These are phyloP conservation scores for Metschnikowia baotianmanensis DNA, from an alignment of 805 yeast species.

Conservation along the genomic window DNA sequence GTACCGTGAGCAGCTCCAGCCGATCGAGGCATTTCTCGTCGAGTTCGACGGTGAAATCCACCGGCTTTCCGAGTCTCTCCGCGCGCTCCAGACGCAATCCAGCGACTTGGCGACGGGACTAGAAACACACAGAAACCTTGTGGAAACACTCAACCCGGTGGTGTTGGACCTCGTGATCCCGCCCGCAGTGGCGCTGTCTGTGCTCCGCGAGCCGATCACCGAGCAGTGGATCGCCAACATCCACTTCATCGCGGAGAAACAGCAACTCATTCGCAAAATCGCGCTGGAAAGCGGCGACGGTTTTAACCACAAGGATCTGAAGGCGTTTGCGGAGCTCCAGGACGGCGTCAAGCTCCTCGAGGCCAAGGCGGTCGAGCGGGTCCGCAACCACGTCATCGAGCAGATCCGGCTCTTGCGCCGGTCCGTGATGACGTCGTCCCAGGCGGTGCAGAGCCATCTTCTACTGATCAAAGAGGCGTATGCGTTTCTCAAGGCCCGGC, in stretches of 20 bases:
- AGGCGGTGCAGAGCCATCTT: constrained; percentile 65
- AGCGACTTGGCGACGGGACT: constrained; percentile 28
- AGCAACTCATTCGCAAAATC: constrained; percentile 45
- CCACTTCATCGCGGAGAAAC: constrained; percentile 55
- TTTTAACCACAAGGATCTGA: constrained; percentile 21
- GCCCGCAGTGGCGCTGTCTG: constrained; percentile 60
- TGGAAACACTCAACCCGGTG: constrained; percentile 62
- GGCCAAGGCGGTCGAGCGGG: constrained; percentile 67
- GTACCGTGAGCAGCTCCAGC: constrained; percentile 33
- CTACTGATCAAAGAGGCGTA: constrained; percentile 61
- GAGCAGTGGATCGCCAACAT: constrained; percentile 66
- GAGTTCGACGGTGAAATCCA: constrained; percentile 54
- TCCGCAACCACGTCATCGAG: constrained; percentile 62
- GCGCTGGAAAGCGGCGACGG: constrained; percentile 6
- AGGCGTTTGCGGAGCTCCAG: constrained; percentile 30
- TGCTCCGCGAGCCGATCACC: constrained; percentile 57
- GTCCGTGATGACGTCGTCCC: constrained; percentile 60
- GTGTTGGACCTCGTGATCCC: constrained; percentile 74
- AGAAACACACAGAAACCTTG: constrained; percentile 25
- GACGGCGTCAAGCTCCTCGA: constrained; percentile 50
- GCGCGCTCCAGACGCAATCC: constrained; percentile 35
- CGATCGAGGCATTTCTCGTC: constrained; percentile 51
- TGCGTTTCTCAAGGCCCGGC: constrained; percentile 52
- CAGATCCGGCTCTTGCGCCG: constrained; percentile 67
- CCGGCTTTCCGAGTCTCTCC: constrained; percentile 31